Conservation (phyloP, 2,329 filamentous ascomycete genomes). For the Purpureocillium takamizusanense region DNA sequence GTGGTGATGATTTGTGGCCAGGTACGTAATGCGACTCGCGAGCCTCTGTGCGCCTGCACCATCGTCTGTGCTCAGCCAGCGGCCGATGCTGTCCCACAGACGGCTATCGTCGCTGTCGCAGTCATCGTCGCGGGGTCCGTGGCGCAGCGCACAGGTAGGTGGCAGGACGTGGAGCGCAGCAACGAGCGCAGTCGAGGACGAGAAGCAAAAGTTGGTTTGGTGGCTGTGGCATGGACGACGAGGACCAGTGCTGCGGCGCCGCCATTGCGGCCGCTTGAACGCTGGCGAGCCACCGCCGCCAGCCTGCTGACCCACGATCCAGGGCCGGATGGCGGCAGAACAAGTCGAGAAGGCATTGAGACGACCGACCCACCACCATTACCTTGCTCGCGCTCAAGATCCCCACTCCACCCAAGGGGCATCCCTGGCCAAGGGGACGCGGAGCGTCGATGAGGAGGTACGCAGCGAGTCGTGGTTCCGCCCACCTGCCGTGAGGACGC, state of each 20-base stretch:
- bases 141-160: too few relatives aligned
- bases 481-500: not conserved
- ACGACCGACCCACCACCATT: not conserved
- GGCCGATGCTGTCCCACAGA: not conserved
- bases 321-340: not conserved
- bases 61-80: not conserved
- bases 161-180: too few relatives aligned
- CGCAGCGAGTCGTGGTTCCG: too few relatives aligned
- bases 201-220: too few relatives aligned
- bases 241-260: too few relatives aligned
- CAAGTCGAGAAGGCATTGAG: not conserved
- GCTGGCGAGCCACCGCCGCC: too few relatives aligned
- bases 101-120: not conserved
- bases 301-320: too few relatives aligned
- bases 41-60: conserved; percentile 2
- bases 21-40: too few relatives aligned
- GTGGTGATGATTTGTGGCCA: too few relatives aligned
- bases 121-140: too few relatives aligned
- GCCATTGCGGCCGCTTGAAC: not conserved
- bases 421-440: conserved; percentile 2
- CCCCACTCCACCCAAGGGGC: not conserved
- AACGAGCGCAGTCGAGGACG: too few relatives aligned
- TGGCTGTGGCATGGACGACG: too few relatives aligned
- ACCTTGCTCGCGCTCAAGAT: not conserved
- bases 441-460: not conserved